Base-by-base conservation (phyloP, 108 stramenopile species). In the Fistulifera solaris region DNA sequence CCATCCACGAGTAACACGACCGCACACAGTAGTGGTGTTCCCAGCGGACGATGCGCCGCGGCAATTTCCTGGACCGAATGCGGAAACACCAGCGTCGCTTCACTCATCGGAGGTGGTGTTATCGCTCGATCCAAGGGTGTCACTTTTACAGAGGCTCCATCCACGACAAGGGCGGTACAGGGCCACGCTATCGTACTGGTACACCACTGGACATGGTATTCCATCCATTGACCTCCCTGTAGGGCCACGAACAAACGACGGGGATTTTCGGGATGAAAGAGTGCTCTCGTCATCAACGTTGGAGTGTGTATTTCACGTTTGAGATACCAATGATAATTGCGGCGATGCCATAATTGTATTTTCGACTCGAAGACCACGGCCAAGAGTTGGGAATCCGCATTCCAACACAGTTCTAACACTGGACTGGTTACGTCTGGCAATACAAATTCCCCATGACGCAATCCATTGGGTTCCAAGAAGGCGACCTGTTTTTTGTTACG, bases 291-390 rank as follows among this genome's bases (percentile, higher is more conserved):
- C 16, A 78, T 41, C 40, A 42, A 0, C 48, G 41, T 54, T 21
- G 17, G 19, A 38, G 62, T 48, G 56, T 66, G 87, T 13, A 60
- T 48, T 27, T 93, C 92, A 51, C 76, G 71, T 65, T 93, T 93
- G 48, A 88, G 66, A 50, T 93, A 93, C 92, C 92, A 93, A 51
- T 93, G 92, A 64, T 87, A 93, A 60, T 93, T 93, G 60, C 66
- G 71, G 47, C 85, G 63, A 64, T 93, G 87, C 77, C 83, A 93
- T 21, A 93, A 49, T 52, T 93, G 92, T 15, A 93, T 43, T 35
- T 83, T 85, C 19, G 80, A 74, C 52, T 40, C 55, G 48, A 17
- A 77, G 50, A 12, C 47, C 26, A 93, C 75, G 7, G 87, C 84
- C 39, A 93, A 58, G 42, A 93, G 57, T 52, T 93, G 80, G 0